Evolutionary conservation across 371 early-diverging fungal genomes (phyloP).

Genomic region (Choanephora cucurbitarum): DNA sequence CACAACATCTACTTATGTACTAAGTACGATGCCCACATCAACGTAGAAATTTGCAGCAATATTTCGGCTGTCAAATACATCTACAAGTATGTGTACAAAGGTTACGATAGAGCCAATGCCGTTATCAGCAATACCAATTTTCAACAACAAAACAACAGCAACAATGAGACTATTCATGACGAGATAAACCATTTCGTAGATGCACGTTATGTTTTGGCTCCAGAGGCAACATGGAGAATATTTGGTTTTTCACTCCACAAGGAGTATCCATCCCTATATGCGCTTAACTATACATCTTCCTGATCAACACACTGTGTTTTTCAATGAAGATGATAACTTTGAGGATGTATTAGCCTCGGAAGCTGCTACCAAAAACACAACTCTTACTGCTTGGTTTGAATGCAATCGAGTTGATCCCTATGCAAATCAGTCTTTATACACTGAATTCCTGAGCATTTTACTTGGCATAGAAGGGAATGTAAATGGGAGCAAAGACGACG

Average conservation of each 20-base stretch:
- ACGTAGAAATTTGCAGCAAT: constrained; percentile 24
- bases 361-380: not conserved
- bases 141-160: too few relatives aligned
- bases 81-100: constrained; percentile 40
- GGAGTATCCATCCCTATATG: constrained; percentile 16
- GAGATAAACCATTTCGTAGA: constrained; percentile 23
- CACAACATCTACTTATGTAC: constrained; percentile 16
- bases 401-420: not conserved
- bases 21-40: constrained; percentile 35
- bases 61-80: constrained; percentile 34
- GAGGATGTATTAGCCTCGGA: constrained; percentile 10
- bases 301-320: constrained; percentile 16
- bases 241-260: constrained; percentile 28
- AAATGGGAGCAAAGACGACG: not conserved
- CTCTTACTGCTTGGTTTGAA: constrained; percentile 28
- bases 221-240: constrained; percentile 32
- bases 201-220: constrained; percentile 28
- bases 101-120: constrained; percentile 23
- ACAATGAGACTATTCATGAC: constrained; percentile 9
- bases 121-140: not conserved
- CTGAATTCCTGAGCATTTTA: constrained; percentile 5
- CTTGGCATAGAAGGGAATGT: not conserved
- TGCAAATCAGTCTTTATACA: not conserved
- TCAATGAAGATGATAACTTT: constrained; percentile 5
- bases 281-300: constrained; percentile 24